A percentile compares a stretch with the other conserved stretches of the same genome.
phyloP scores from a whole-genome alignment of 139 green algal genomes.

The Raphidocelis subcapitata region DNA sequence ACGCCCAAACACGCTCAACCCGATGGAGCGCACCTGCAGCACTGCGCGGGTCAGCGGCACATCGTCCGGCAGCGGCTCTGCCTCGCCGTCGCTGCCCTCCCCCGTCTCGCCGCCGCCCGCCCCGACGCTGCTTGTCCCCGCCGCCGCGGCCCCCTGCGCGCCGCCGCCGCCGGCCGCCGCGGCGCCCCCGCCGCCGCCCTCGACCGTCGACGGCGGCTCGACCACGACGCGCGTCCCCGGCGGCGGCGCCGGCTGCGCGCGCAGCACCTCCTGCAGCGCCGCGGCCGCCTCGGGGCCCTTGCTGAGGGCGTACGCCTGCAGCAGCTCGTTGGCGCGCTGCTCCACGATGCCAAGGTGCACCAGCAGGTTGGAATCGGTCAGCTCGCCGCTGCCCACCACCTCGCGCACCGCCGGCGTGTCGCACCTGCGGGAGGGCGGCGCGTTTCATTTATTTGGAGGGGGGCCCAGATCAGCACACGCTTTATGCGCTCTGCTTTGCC shows the following conservation, averaged over 20 bases:
- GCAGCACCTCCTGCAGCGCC: slow-evolving; percentile 39
- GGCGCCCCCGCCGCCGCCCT: background rate
- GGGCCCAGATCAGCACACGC: no score
- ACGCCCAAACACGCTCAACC: no score
- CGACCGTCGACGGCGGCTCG: slow-evolving; percentile 47
- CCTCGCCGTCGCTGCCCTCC: background rate
- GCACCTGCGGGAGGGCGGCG: no score
- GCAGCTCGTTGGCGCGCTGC: slow-evolving; percentile 84
- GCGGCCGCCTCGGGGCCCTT: slow-evolving; percentile 20
- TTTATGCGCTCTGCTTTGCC: no score
- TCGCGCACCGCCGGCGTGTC: slow-evolving; percentile 65
- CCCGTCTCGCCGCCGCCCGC: background rate
- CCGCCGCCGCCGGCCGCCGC: background rate
- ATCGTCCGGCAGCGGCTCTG: slow-evolving; percentile 14
- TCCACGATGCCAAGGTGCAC: slow-evolving; percentile 89
- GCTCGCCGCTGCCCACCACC: slow-evolving; percentile 62
- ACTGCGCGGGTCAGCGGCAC: slow-evolving; percentile 20
- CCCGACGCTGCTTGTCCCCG: background rate
- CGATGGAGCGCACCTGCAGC: no score
- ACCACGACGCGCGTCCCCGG: slow-evolving; percentile 45
- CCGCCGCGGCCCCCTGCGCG: background rate
- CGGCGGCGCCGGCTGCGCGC: slow-evolving; percentile 28
- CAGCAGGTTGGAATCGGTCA: slow-evolving; percentile 82
- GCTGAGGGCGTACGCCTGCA: slow-evolving; percentile 54
- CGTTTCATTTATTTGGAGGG: no score